Evolutionary conservation across 2,329 filamentous ascomycete species (phyloP).

Genomic region (Monilinia polystroma): DNA sequence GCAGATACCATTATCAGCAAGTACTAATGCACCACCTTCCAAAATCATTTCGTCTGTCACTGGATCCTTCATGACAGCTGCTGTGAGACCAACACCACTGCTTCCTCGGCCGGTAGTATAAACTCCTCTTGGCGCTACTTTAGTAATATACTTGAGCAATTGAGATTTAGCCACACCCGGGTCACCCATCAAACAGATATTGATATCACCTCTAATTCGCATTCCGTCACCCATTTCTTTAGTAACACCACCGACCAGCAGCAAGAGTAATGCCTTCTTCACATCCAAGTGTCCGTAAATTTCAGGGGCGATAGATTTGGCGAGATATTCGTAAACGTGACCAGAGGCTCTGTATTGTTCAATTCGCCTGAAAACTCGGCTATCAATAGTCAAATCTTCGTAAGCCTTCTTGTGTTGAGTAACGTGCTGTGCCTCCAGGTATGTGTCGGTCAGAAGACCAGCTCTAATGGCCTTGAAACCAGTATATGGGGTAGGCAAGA

Average conservation of each 20-base stretch:
- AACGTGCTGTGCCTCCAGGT: conserved; percentile 90
- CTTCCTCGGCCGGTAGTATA: conserved; percentile 82
- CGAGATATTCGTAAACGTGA: conserved; percentile 92
- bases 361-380: conserved; percentile 76
- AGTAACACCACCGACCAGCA: conserved; percentile 91
- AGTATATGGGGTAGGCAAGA: conserved; percentile 96
- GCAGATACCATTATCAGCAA: conserved; percentile 80
- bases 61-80: conserved; percentile 77
- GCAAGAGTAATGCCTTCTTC: conserved; percentile 93
- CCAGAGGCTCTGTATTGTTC: conserved; percentile 81
- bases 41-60: conserved; percentile 78
- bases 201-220: conserved; percentile 98
- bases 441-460: conserved; percentile 94
- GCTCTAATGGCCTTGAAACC: conserved; percentile 97
- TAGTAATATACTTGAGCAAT: conserved; percentile 95
- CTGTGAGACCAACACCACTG: conserved; percentile 77
- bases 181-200: conserved; percentile 98
- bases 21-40: conserved; percentile 74
- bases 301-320: conserved; percentile 94
- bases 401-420: conserved; percentile 98
- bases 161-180: conserved; percentile 99
- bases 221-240: conserved; percentile 98
- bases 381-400: conserved; percentile 83
- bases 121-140: conserved; percentile 86
- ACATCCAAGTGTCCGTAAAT: conserved; percentile 96